Evolutionary conservation across 768 basidiomycete species (phyloP), one percentile per base, ranked within the genome.

Genomic region (Pleurotus tuoliensis): DNA sequence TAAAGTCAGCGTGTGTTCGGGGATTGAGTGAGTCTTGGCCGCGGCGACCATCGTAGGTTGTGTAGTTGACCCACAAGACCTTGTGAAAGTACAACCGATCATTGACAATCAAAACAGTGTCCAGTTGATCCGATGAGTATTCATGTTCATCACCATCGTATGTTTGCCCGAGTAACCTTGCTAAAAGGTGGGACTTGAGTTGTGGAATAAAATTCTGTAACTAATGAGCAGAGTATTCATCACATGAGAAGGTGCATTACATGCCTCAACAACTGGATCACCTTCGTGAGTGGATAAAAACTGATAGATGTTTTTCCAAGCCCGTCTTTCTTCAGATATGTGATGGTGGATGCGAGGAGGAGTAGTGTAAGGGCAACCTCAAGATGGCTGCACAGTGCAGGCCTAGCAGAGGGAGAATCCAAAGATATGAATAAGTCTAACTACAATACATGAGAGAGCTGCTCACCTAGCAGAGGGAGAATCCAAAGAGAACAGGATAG

Each of bases 1-100:
- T 71, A 3, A 76, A 50, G 24, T 57, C 56, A 24, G 56, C 46
- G 16, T 65, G 69, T 3, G 62, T 64, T 0, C 59, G 51, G 9
- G 71, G 67, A 40, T 71, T 72, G n/a, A 72, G 47, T 0, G 64
- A 61, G 52, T 72, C 70, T 39, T 64, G 61, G 13, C 48, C 58
- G 0, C 60, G 60, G 1, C 60, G 59, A 13, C 67, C 12, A 41
- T 72, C 69, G 50, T 71, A 71, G 2, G 67, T 68, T 0, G 67
- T 72, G 50, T 69, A 71, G 50, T 72, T 66, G 56, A 70, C 56
- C 4, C 56, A 59, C 27, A 56, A 43, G 11, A 64, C 66, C 16
- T 55, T 24, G 39, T 57, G 48, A 48, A 22, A 12, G 9, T 68
- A 73, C 1, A 73, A 59, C 1, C 47, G 52, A 18, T 72, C 61